These are phyloP conservation scores for Senna siamea DNA, from an alignment of 306 rosid genomes.

Conservation along the genomic window DNA sequence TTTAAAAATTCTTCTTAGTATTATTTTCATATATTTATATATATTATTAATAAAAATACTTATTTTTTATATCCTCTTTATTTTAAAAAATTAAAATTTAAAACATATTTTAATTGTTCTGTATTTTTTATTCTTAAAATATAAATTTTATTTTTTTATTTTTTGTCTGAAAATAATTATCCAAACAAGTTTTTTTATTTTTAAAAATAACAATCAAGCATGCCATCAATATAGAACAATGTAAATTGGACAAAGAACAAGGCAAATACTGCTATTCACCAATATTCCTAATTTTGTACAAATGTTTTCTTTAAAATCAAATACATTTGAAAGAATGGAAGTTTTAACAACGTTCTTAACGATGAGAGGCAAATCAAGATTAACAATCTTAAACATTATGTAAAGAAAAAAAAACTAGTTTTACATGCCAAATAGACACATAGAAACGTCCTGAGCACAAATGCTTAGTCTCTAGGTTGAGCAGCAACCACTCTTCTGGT, in stretches of 20 bases:
- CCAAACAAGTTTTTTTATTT: no score
- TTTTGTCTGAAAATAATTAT: no score
- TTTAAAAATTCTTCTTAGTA: no score
- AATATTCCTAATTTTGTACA: conserved; percentile 77
- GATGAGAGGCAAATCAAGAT: not conserved
- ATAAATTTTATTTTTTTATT: no score
- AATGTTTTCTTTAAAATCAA: conserved; percentile 47
- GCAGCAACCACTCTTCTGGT: conserved; percentile 98
- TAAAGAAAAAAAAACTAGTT: conserved; percentile 49
- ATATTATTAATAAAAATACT: no score
- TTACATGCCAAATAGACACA: conserved; percentile 62
- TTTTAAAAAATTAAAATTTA: no score
- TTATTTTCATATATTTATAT: no score
- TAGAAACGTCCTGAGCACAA: conserved; percentile 51
- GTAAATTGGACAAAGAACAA: conserved; percentile 19
- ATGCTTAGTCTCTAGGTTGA: conserved; percentile 61
- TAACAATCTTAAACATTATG: conserved; percentile 48
- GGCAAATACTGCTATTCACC: conserved; percentile 64
- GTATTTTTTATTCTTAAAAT: no score
- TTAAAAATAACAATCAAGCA: no score
- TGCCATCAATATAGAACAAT: no score
- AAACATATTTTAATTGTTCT: no score
- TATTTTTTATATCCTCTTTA: no score
- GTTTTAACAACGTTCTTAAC: conserved; percentile 39
- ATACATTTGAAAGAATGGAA: conserved; percentile 71